These are phyloP conservation scores for Aureobasidium musti DNA, from an alignment of 2,329 filamentous ascomycete genomes.

Conservation along the genomic window DNA sequence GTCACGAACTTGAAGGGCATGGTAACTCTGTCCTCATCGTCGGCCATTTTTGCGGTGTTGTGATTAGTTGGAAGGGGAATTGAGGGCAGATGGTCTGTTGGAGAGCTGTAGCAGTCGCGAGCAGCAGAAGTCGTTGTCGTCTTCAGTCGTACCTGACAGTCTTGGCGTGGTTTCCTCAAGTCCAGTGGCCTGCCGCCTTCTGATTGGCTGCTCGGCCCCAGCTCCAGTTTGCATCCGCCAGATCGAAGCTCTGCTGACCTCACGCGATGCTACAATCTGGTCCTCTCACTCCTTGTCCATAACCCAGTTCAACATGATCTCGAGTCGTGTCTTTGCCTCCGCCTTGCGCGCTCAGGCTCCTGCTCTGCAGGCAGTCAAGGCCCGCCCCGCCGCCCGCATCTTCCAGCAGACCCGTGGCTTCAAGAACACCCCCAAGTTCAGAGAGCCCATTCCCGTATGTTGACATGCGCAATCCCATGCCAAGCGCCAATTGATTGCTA, in stretches of 20 bases:
- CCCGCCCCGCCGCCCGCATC: conserved; percentile 28
- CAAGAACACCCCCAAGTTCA: conserved; percentile 37
- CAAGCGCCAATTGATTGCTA: not conserved
- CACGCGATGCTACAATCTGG: conserved; percentile 9
- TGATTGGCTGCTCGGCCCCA: conserved; percentile 24
- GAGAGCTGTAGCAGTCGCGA: not conserved
- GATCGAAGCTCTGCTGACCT: conserved; percentile 23
- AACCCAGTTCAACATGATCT: conserved; percentile 38
- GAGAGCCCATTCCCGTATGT: conserved; percentile 41
- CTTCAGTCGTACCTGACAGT: conserved; percentile 17
- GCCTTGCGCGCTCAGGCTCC: conserved; percentile 41
- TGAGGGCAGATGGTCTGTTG: conserved; percentile 18
- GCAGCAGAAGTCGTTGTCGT: conserved; percentile 21
- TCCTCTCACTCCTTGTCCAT: not conserved
- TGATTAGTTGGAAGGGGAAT: conserved; percentile 27
- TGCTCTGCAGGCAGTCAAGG: conserved; percentile 27
- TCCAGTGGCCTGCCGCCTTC: not conserved
- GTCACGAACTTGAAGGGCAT: conserved; percentile 99
- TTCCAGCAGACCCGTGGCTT: conserved; percentile 40
- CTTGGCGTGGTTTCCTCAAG: conserved; percentile 11
- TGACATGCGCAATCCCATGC: not conserved
- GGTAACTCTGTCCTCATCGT: conserved; percentile 84
- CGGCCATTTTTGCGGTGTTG: conserved; percentile 74
- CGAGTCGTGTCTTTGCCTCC: conserved; percentile 43
- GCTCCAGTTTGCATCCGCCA: conserved; percentile 13